phyloP scores from a whole-genome alignment of 2,329 filamentous ascomycete genomes.

The Fusarium dimerum region DNA sequence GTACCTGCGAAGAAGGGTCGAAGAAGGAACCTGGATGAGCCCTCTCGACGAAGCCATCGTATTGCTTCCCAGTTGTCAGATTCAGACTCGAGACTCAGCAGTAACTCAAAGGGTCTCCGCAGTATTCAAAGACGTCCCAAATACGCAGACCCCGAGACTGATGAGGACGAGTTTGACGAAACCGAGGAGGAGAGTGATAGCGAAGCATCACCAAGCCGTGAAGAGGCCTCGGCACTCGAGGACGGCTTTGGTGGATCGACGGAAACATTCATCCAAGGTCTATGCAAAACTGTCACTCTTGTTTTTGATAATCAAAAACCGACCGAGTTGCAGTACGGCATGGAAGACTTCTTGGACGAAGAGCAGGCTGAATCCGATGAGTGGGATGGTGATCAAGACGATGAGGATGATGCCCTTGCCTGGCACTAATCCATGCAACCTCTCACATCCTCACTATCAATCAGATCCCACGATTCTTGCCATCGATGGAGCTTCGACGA shows the following conservation, averaged over 20 bases:
- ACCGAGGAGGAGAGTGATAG: constrained; percentile 19
- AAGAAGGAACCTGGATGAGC: constrained; percentile 17
- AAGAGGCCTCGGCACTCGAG: constrained; percentile 8
- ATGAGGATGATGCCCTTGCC: constrained; percentile 42
- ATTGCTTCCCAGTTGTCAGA: constrained; percentile 33
- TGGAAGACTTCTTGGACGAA: constrained; percentile 70
- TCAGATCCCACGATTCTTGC: neutral
- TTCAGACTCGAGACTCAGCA: constrained; percentile 24
- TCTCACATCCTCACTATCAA: neutral
- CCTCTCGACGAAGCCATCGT: constrained; percentile 41
- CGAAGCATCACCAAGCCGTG: constrained; percentile 2
- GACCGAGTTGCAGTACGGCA: constrained; percentile 65
- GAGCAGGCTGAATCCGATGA: constrained; percentile 58
- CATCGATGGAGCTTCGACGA: too few relatives aligned
- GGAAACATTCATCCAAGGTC: constrained; percentile 59
- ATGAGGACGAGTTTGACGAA: constrained; percentile 42
- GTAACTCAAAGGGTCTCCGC: constrained; percentile 15
- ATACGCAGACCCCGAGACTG: constrained; percentile 50
- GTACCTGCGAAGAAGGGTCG: constrained; percentile 19
- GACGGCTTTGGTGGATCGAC: constrained; percentile 4
- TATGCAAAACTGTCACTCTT: constrained; percentile 70
- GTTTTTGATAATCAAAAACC: constrained; percentile 76
- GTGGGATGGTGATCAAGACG: constrained; percentile 59
- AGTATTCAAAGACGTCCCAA: constrained; percentile 26
- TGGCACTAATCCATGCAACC: constrained; percentile 20